Evolutionary conservation across 805 yeast genomes (phyloP).

Genomic region (Torulaspora maleeae): DNA sequence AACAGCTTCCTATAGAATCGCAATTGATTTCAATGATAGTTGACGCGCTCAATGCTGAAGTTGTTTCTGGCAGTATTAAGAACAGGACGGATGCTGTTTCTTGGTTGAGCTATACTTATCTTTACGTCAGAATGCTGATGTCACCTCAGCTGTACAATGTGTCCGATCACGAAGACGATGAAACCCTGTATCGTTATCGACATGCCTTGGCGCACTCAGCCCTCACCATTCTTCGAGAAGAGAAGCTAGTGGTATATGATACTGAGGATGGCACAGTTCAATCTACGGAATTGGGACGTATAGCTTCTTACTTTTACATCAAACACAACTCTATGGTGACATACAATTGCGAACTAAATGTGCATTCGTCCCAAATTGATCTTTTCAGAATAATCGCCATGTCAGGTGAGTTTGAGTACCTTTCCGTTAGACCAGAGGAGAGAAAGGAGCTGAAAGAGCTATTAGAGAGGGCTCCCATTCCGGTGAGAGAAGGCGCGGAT

Average conservation of each 20-base stretch:
- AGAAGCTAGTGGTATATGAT: conserved; percentile 60
- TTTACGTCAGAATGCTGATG: conserved; percentile 70
- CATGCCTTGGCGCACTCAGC: conserved; percentile 75
- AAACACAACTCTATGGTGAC: conserved; percentile 64
- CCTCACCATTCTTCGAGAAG: conserved; percentile 49
- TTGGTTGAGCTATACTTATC: conserved; percentile 79
- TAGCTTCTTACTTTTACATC: conserved; percentile 85
- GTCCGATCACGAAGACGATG: conserved; percentile 57
- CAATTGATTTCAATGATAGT: conserved; percentile 67
- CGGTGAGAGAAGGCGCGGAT: conserved; percentile 64
- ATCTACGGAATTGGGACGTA: conserved; percentile 69
- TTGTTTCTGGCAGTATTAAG: conserved; percentile 65
- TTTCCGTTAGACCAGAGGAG: conserved; percentile 87
- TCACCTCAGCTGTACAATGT: conserved; percentile 74
- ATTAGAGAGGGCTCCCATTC: conserved; percentile 75
- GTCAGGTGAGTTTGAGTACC: conserved; percentile 79
- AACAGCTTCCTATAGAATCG: conserved; percentile 89
- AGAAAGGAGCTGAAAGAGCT: conserved; percentile 64
- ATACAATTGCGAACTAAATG: conserved; percentile 58
- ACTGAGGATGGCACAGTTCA: conserved; percentile 43
- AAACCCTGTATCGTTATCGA: conserved; percentile 47
- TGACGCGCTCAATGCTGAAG: conserved; percentile 81
- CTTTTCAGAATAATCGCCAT: conserved; percentile 68
- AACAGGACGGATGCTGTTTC: conserved; percentile 60
- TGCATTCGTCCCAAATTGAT: conserved; percentile 66